Evolutionary conservation across 495 filamentous ascomycete genomes (phyloP).

Genomic region (Hypoxylon intermedium): DNA sequence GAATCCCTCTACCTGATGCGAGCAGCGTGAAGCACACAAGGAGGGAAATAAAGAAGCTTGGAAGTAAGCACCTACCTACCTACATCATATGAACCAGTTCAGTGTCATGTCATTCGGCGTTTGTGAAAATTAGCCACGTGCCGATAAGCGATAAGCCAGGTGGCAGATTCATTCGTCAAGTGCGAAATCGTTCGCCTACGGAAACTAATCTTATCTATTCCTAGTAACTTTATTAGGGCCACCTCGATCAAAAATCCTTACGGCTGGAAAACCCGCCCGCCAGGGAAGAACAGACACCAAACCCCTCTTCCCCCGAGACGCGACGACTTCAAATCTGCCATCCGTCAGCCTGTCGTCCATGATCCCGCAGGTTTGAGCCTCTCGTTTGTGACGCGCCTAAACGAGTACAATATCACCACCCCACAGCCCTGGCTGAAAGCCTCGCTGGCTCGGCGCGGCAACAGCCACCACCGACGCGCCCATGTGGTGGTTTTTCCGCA

Average conservation of each 20-base stretch:
- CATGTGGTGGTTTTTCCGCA: constrained; percentile 75
- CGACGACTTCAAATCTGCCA: constrained; percentile 22
- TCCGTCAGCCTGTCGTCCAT: constrained; percentile 16
- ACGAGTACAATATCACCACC: too few species aligned
- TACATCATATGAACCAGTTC: too few species aligned
- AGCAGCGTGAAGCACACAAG: too few species aligned
- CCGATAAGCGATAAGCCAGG: constrained; percentile 40
- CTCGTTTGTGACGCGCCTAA: constrained; percentile 22
- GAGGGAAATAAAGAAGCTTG: too few species aligned
- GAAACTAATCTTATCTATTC: constrained; percentile 11
- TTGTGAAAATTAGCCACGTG: constrained; percentile 20
- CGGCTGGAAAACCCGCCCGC: constrained; percentile 2
- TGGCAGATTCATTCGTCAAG: constrained; percentile 35
- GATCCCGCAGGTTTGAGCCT: constrained; percentile 8
- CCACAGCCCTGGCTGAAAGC: constrained; percentile 42
- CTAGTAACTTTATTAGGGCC: constrained; percentile 25
- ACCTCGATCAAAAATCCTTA: constrained; percentile 28
- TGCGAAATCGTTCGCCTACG: constrained; percentile 13
- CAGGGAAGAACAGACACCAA: constrained; percentile 13
- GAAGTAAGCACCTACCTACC: too few species aligned
- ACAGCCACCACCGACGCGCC: constrained; percentile 49
- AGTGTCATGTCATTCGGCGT: too few species aligned
- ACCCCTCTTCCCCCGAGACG: constrained; percentile 32
- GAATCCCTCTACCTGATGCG: too few species aligned
- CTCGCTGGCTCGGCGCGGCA: constrained; percentile 45